Percentiles rank a stretch among this genome's conserved stretches.
These are phyloP conservation scores for Gynostemma pentaphyllum DNA, from an alignment of 306 rosid species.

Conservation along the genomic window DNA sequence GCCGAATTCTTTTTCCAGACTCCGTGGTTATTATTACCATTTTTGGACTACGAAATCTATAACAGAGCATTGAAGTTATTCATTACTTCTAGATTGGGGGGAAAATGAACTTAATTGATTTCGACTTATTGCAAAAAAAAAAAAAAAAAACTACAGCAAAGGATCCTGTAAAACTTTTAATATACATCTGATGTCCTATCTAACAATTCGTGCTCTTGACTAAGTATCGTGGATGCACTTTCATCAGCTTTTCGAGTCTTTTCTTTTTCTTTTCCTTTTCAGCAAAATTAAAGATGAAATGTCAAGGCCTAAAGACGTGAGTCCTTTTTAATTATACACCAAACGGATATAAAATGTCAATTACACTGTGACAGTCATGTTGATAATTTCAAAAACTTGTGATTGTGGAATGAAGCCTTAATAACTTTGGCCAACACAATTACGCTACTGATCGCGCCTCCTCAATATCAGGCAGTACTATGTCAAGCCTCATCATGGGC, in stretches of 20 bases:
- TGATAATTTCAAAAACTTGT: too few relatives aligned
- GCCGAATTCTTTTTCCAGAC: too few relatives aligned
- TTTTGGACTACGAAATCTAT: too few relatives aligned
- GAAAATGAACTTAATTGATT: neutral
- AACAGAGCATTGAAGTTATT: neutral
- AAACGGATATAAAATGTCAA: too few relatives aligned
- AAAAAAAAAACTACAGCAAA: neutral
- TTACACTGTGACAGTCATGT: too few relatives aligned
- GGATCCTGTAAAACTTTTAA: neutral
- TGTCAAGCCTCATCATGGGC: conserved; percentile 97
- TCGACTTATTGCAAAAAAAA: too few relatives aligned
- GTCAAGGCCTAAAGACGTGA: neutral
- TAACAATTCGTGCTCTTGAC: neutral
- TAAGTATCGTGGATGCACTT: neutral
- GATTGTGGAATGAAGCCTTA: neutral
- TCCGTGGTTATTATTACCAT: too few relatives aligned
- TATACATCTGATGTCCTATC: neutral
- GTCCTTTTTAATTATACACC: too few relatives aligned
- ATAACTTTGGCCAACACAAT: neutral
- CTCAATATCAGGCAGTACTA: conserved; percentile 68
- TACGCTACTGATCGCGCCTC: conserved; percentile 58
- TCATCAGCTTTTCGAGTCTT: neutral
- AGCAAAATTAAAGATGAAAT: neutral
- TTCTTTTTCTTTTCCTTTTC: neutral
- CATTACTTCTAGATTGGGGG: neutral